Conservation (phyloP, 345 rosid genomes). For the Anastatica hierochuntica region DNA sequence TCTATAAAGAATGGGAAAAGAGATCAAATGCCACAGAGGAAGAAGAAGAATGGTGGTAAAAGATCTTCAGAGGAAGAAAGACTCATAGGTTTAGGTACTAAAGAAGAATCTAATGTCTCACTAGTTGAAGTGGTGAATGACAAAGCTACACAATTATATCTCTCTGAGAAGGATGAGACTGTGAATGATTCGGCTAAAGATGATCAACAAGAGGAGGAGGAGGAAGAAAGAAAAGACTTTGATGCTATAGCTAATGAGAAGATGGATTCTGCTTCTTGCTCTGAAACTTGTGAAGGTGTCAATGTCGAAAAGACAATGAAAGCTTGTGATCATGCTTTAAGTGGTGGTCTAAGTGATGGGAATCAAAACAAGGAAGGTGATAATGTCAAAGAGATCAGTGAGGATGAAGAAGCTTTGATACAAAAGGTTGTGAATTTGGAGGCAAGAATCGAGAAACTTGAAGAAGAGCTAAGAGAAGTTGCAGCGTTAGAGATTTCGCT, state of each 20-base stretch:
- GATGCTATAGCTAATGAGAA: too few relatives aligned
- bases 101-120: too few relatives aligned
- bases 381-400: too few relatives aligned
- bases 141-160: slow-evolving; percentile 33
- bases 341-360: too few relatives aligned
- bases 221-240: slow-evolving; percentile 22
- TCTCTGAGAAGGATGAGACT: slow-evolving; percentile 37
- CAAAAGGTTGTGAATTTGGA: slow-evolving; percentile 56
- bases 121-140: slow-evolving; percentile 20
- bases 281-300: too few relatives aligned
- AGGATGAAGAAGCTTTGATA: slow-evolving; percentile 39
- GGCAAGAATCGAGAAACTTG: slow-evolving; percentile 70
- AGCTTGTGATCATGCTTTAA: too few relatives aligned
- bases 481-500: slow-evolving; percentile 88
- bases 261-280: too few relatives aligned
- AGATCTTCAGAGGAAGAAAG: slow-evolving; percentile 31
- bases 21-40: slow-evolving; percentile 35
- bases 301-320: too few relatives aligned
- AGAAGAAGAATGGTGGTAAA: slow-evolving; percentile 32
- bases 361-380: too few relatives aligned
- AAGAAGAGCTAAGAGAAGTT: slow-evolving; percentile 90
- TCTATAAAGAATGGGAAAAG: slow-evolving; percentile 37
- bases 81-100: slow-evolving; percentile 31
- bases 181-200: slow-evolving; percentile 28
- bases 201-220: neutral